phyloP scores from a whole-genome alignment of 805 yeast species.

The Candida ficus region DNA sequence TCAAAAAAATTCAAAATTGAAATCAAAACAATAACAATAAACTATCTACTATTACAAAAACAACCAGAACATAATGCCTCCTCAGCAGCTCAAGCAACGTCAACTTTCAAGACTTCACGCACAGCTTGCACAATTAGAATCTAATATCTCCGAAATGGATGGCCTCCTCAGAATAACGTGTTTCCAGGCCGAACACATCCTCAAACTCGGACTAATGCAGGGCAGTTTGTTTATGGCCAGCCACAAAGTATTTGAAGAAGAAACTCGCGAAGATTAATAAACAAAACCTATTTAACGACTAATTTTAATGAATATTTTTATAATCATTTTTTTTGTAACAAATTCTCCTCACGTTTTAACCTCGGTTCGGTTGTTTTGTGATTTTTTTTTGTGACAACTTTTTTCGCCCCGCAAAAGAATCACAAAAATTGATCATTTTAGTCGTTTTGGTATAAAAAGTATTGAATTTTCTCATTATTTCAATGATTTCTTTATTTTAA shows the following conservation, averaged over 20 bases:
- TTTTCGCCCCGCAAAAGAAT: constrained; percentile 1
- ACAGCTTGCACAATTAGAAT: constrained; percentile 51
- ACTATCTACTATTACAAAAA: background rate
- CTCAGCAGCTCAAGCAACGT: constrained; percentile 28
- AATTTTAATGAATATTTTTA: too few species aligned
- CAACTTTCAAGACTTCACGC: constrained; percentile 48
- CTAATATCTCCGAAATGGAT: constrained; percentile 50
- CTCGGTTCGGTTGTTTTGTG: constrained; percentile 35
- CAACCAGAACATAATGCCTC: constrained; percentile 1
- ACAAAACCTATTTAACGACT: too few species aligned
- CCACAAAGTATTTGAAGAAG: constrained; percentile 26
- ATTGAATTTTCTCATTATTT: background rate
- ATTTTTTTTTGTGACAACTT: background rate
- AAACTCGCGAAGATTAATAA: constrained; percentile 17
- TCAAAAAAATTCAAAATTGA: background rate
- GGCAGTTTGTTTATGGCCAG: constrained; percentile 40
- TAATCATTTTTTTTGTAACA: background rate
- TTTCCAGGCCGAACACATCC: constrained; percentile 47
- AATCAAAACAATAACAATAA: background rate
- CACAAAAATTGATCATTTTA: too few species aligned
- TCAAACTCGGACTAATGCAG: constrained; percentile 51
- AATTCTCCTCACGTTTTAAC: background rate
- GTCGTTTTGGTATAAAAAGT: background rate
- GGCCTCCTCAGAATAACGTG: constrained; percentile 44
- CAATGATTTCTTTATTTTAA: background rate